Base-by-base conservation (phyloP, 805 yeast genomes). In the Candida pini region DNA sequence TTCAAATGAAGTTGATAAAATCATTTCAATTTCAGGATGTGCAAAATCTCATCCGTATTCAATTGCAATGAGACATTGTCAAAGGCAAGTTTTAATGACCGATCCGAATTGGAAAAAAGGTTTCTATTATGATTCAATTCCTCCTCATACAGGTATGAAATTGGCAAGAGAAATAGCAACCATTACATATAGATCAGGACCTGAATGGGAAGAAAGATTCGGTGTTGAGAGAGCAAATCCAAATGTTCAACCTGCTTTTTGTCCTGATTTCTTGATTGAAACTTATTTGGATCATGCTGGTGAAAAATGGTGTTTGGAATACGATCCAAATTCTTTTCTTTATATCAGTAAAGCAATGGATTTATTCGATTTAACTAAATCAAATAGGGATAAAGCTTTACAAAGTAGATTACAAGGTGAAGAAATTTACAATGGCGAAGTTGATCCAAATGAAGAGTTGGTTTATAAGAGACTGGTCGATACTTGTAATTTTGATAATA, bases 21-120 rank as follows among this genome's bases (percentile, higher is more conserved):
- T 89, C 2, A 74, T 87, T 1, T 73, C 85, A n/a, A 84, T 89
- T 19, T 80, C 90, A 28, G 96, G 95, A 3, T 88, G 96, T 64
- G 95, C 95, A 2, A 71, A 94, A 51, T 85, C 96, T 1, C 96
- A 89, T 56, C 97, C 97, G 2, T 83, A 83, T 46, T 85, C 96
- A 2, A 86, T 89, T 44, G 97, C 96, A 4, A 79, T 88, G 79
- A 73, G 97, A 43, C 94, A 84, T 56, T 80, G 92, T 21, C 97
- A 89, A 60, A 67, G 97, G 44, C 96, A 88, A 60, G 95, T 86
- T 3, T 66, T 89, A 35, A 89, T 89, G 95, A 78, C 92, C 33
- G 97, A 89, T 61, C 90, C 95, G 5, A 81, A 88, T 56, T 89
- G 97, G 97, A 82, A 81, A 45, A 71, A 95, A 44, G 97, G 97